Percentiles rank a stretch among this genome's conserved stretches.
Conservation (phyloP, 1,284 basidiomycete genomes). For the Moesziomyces globuligerus region DNA sequence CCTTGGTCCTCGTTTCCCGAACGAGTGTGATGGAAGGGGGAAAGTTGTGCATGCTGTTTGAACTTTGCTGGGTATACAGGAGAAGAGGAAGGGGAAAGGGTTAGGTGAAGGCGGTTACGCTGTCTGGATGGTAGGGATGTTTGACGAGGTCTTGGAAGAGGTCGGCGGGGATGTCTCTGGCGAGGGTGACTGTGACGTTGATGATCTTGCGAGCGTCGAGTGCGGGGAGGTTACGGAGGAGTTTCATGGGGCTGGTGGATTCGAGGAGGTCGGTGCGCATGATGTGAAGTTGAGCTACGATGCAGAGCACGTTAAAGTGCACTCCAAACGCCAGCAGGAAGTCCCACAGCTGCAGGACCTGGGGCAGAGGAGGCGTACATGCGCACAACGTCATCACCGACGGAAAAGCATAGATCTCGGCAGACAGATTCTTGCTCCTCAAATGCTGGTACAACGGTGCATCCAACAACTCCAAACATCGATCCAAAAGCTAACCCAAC, state of each 20-base stretch:
- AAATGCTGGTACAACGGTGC: slow-evolving; percentile 83
- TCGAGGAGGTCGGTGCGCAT: slow-evolving; percentile 89
- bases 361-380: slow-evolving; percentile 92
- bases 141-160: slow-evolving; percentile 54
- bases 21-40: neutral
- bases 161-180: slow-evolving; percentile 83
- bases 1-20: slow-evolving; percentile 17
- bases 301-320: slow-evolving; percentile 93
- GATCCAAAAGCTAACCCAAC: slow-evolving; percentile 81
- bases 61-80: neutral
- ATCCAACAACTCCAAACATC: slow-evolving; percentile 89
- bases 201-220: slow-evolving; percentile 87
- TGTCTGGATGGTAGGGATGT: slow-evolving; percentile 48
- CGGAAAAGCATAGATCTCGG: slow-evolving; percentile 96
- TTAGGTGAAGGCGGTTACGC: slow-evolving; percentile 24
- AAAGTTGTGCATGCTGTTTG: neutral
- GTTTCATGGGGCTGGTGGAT: slow-evolving; percentile 89
- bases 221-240: slow-evolving; percentile 92
- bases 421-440: slow-evolving; percentile 90
- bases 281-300: slow-evolving; percentile 90
- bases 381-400: slow-evolving; percentile 94
- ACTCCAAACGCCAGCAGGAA: slow-evolving; percentile 95
- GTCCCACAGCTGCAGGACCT: slow-evolving; percentile 95
- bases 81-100: neutral
- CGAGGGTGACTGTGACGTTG: slow-evolving; percentile 89